Evolutionary conservation across 2,329 filamentous ascomycete species (phyloP).

Genomic region (Cladosporium halotolerans): DNA sequence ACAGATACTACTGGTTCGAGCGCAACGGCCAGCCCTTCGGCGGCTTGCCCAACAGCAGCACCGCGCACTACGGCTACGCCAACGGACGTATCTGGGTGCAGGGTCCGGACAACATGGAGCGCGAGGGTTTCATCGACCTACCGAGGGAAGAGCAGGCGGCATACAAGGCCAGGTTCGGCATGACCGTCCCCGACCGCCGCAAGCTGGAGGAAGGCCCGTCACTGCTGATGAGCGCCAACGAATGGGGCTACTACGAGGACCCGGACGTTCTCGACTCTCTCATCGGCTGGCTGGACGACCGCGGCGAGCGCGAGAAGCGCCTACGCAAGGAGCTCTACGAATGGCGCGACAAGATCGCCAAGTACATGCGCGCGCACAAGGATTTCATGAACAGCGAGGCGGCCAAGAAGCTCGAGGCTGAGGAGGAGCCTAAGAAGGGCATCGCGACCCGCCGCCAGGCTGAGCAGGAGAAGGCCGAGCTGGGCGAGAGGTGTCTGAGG

Average conservation of each 20-base stretch:
- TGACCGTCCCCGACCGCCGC: constrained; percentile 82
- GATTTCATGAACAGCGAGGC: constrained; percentile 40
- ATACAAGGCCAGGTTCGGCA: constrained; percentile 69
- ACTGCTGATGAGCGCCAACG: constrained; percentile 65
- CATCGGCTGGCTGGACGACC: constrained; percentile 80
- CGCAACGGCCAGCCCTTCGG: constrained; percentile 96
- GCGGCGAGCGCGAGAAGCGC: constrained; percentile 78
- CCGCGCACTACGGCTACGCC: constrained; percentile 77
- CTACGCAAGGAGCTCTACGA: constrained; percentile 77
- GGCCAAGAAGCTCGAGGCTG: constrained; percentile 43
- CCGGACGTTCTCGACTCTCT: constrained; percentile 70
- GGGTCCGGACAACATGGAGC: constrained; percentile 83
- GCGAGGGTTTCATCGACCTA: constrained; percentile 78
- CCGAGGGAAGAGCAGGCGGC: constrained; percentile 63
- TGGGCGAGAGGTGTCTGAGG: constrained; percentile 53
- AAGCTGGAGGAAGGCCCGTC: constrained; percentile 76
- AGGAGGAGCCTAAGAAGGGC: constrained; percentile 43
- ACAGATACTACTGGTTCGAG: constrained; percentile 98
- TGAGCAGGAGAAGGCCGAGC: constrained; percentile 48
- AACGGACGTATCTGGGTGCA: constrained; percentile 97
- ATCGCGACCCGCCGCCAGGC: constrained; percentile 60
- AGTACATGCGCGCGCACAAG: constrained; percentile 55
- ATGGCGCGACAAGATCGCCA: constrained; percentile 66
- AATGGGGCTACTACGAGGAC: constrained; percentile 91
- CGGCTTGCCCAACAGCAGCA: constrained; percentile 81